Evolutionary conservation across 306 rosid genomes (phyloP), one percentile per base, ranked within the genome.

Genomic region (Oxytropis ochrocephala): DNA sequence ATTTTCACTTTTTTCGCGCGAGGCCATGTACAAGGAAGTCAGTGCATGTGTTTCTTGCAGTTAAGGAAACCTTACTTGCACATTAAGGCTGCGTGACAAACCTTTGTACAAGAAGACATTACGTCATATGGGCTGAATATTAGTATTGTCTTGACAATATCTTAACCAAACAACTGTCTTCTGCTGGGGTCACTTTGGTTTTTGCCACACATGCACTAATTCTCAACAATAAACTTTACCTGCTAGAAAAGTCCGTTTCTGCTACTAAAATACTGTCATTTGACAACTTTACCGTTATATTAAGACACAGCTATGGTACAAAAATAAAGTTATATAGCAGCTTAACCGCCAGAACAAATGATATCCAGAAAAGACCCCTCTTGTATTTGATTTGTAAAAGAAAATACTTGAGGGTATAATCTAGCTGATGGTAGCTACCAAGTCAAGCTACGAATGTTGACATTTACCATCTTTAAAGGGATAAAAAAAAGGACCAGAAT

Each of bases 31-130:
- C 17, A 24, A 4, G 48, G 13, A 72, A 47, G 68, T 19, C 1
- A 29, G 30, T 68, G 73, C 76, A 76, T 41, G 64, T 72, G 64
- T 8, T 41, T 49, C 51, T 42, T 44, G 72, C 30, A 30, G 7
- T 29, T 3, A 69, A 76, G 70, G 49, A 76, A 76, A 68, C 64
- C 64, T 59, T 60, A 29, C 80, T 76, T 76, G 18, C 44, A 18
- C 13, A 9, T 17, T 50, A 76, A 50, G 80, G 48, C 46, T 69
- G 57, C 13, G 38, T 29, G 48, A 36, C 58, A 30, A 11, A 38
- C 38, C 49, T 38, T 48, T 35, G 58, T 29, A 50, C 39, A 29
- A 32, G 32, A 58, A 47, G 50, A 36, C 38, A 48, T 29, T 47
- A n/a, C 44, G 56, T 19, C 17, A 33, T 13, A 32, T 17, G 3